These are phyloP conservation scores for Suillus weaverae DNA, from an alignment of 768 basidiomycete genomes.

Conservation along the genomic window DNA sequence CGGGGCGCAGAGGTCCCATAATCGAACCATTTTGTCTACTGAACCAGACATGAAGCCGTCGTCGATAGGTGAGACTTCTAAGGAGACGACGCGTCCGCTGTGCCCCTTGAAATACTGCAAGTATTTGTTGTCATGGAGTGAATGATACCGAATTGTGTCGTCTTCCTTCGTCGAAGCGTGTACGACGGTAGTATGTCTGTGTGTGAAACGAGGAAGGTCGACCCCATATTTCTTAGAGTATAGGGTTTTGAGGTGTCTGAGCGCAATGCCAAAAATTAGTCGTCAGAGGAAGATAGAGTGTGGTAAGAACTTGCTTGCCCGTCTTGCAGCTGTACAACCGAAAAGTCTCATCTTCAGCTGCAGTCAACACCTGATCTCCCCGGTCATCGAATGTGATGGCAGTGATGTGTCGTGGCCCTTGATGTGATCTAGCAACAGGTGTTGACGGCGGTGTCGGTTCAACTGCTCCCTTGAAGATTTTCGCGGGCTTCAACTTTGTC, in stretches of 20 bases:
- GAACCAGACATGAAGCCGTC: slow-evolving; percentile 96
- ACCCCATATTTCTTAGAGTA: slow-evolving; percentile 97
- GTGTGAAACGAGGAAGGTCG: slow-evolving; percentile 92
- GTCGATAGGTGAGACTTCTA: slow-evolving; percentile 90
- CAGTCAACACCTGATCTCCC: slow-evolving; percentile 84
- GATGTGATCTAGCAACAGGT: slow-evolving; percentile 36
- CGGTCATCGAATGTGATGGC: slow-evolving; percentile 89
- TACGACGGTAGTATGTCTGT: slow-evolving; percentile 80
- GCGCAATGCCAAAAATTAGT: slow-evolving; percentile 29
- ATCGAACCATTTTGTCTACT: slow-evolving; percentile 88
- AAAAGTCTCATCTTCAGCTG: slow-evolving; percentile 91
- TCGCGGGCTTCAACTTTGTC: slow-evolving; percentile 83
- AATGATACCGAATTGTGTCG: slow-evolving; percentile 93
- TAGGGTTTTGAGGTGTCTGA: slow-evolving; percentile 71
- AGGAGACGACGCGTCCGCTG: slow-evolving; percentile 81
- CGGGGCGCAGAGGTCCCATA: slow-evolving; percentile 91
- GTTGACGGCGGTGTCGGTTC: slow-evolving; percentile 57
- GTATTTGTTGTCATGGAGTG: slow-evolving; percentile 94
- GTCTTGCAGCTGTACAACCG: slow-evolving; percentile 84
- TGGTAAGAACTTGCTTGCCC: slow-evolving; percentile 79
- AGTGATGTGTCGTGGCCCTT: slow-evolving; percentile 75
- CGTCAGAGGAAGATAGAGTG: slow-evolving; percentile 16
- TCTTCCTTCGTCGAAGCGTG: slow-evolving; percentile 95
- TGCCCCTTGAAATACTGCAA: slow-evolving; percentile 96
- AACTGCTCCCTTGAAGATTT: slow-evolving; percentile 80